These are phyloP conservation scores for Daldinia bambusicola DNA, from an alignment of 495 filamentous ascomycete species.

Conservation along the genomic window DNA sequence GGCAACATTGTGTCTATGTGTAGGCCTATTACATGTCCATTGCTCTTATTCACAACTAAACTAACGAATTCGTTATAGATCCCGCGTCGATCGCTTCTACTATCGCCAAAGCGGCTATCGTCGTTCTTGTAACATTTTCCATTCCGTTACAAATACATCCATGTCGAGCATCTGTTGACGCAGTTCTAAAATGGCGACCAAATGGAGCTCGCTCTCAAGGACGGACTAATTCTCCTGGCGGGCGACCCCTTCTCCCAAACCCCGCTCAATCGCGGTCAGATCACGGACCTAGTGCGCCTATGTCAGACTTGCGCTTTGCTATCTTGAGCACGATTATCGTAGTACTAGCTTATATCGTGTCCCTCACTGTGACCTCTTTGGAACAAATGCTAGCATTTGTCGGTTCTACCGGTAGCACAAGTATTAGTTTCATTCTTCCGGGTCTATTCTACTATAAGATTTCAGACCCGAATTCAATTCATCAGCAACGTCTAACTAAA, in stretches of 20 bases:
- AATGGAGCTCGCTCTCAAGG: slow-evolving; percentile 45
- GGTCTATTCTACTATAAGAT: slow-evolving; percentile 99
- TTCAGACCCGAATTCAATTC: slow-evolving; percentile 80
- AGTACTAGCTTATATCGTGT: slow-evolving; percentile 82
- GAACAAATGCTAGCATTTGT: slow-evolving; percentile 95
- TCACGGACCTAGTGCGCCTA: slow-evolving; percentile 58
- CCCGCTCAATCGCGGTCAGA: slow-evolving; percentile 49
- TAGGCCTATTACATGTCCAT: slow-evolving; percentile 44
- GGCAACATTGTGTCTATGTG: slow-evolving; percentile 97
- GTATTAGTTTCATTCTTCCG: slow-evolving; percentile 95
- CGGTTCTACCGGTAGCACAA: slow-evolving; percentile 90
- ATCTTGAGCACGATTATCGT: slow-evolving; percentile 87
- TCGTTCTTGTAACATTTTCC: slow-evolving; percentile 95
- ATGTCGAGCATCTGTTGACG: slow-evolving; percentile 91
- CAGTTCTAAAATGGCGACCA: slow-evolving; percentile 91
- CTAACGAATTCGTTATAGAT: slow-evolving; percentile 56
- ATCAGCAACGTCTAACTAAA: slow-evolving; percentile 85
- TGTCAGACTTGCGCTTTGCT: slow-evolving; percentile 90
- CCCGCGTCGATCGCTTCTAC: slow-evolving; percentile 82
- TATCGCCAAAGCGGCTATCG: slow-evolving; percentile 93
- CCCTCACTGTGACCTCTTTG: slow-evolving; percentile 89
- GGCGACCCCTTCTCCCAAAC: slow-evolving; percentile 57
- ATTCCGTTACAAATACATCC: slow-evolving; percentile 96
- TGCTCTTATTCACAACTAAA: background rate
- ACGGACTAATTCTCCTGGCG: slow-evolving; percentile 51